phyloP scores from a whole-genome alignment of 202 grass and related monocot genomes.

The Schoenoplectus triqueter region DNA sequence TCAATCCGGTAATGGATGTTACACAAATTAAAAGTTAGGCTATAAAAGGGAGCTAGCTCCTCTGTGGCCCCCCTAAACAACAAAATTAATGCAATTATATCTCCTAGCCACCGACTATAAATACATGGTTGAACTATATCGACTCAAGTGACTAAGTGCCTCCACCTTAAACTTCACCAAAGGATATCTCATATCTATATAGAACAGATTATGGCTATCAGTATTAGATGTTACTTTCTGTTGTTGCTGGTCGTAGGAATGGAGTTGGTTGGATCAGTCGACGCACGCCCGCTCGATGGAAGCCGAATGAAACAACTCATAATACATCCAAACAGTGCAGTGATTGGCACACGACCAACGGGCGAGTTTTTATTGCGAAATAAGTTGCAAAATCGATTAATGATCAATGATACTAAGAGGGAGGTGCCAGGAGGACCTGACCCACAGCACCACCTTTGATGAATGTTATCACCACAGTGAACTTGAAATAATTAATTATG shows the following conservation, averaged over 20 bases:
- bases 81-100: conserved; percentile 5
- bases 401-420: conserved; percentile 30
- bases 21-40: conserved; percentile 11
- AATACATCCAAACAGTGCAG: background rate
- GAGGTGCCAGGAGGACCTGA: conserved; percentile 51
- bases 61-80: background rate
- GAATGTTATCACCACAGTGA: background rate
- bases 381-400: background rate
- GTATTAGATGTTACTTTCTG: background rate
- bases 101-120: background rate
- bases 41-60: background rate
- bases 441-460: conserved; percentile 44
- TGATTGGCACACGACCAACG: background rate
- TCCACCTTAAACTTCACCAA: conserved; percentile 4
- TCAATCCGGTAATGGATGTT: background rate
- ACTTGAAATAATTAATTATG: conserved; percentile 11
- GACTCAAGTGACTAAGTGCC: background rate
- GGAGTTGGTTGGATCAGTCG: background rate
- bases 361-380: background rate
- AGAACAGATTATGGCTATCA: conserved; percentile 9
- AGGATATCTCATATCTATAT: background rate
- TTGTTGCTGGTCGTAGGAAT: conserved; percentile 16
- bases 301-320: background rate
- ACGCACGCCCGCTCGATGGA: conserved; percentile 1
- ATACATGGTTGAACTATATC: conserved; percentile 15